Percentiles rank a stretch among this genome's conserved stretches.
Conservation (phyloP, 495 filamentous ascomycete genomes). For the Opeltia flavorubescens region DNA sequence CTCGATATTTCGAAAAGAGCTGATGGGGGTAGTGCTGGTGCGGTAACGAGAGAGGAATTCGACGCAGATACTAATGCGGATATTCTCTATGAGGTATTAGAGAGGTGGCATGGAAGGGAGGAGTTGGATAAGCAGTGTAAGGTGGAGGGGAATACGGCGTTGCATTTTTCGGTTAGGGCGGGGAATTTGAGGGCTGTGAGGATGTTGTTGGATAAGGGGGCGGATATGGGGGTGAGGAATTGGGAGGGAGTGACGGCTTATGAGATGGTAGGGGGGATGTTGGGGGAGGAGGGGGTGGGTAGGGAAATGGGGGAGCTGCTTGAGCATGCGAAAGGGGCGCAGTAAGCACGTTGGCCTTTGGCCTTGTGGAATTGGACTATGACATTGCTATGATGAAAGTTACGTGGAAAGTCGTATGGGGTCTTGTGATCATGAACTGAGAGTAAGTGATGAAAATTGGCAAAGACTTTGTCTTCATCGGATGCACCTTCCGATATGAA, state of each 20-base stretch:
- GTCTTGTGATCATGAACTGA: too few relatives aligned
- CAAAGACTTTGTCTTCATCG: too few relatives aligned
- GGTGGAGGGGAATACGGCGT: conserved; percentile 15
- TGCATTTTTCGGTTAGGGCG: conserved; percentile 19
- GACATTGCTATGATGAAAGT: too few relatives aligned
- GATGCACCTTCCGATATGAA: too few relatives aligned
- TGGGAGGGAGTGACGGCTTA: not conserved
- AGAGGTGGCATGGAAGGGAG: not conserved
- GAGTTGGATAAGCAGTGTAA: not conserved
- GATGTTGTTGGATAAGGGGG: conserved; percentile 8
- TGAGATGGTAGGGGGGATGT: not conserved
- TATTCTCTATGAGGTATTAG: conserved; percentile 5
- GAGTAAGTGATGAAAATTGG: too few relatives aligned
- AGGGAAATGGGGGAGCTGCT: not conserved
- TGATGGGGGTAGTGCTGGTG: not conserved
- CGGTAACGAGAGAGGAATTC: not conserved
- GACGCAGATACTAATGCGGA: conserved; percentile 5
- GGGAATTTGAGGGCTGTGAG: conserved; percentile 15
- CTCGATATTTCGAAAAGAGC: not conserved
- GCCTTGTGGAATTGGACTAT: too few relatives aligned
- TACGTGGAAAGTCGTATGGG: too few relatives aligned
- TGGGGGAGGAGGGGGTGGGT: not conserved
- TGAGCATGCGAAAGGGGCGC: too few relatives aligned
- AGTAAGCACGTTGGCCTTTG: too few relatives aligned
- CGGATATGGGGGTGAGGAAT: not conserved